Evolutionary conservation across 176 grass and related monocot genomes (phyloP).

Genomic region (Triticum aestivum): IWGSC_CS_RefSeq_v2.1 NC_057798.1:28316703-28317202

Average conservation of each 20-base stretch:
- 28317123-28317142: neutral
- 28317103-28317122: neutral
- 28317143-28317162: neutral
- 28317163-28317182: neutral
- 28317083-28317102: neutral
- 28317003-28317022: no score
- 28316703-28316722: neutral
- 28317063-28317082: neutral
- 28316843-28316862: neutral
- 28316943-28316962: no score
- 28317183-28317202: neutral
- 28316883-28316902: slow-evolving; percentile 6
- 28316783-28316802: neutral
- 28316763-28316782: neutral
- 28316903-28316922: no score
- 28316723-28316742: slow-evolving; percentile 22
- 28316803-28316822: neutral
- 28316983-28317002: no score
- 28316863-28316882: neutral
- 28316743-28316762: slow-evolving; percentile 11
- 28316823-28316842: neutral
- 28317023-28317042: neutral
- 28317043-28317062: neutral
- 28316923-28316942: no score
- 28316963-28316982: no score